Percentiles rank a stretch among this genome's conserved stretches.
Evolutionary conservation across 2,329 filamentous ascomycete species (phyloP).

Genomic region (Colletotrichum costaricense): DNA sequence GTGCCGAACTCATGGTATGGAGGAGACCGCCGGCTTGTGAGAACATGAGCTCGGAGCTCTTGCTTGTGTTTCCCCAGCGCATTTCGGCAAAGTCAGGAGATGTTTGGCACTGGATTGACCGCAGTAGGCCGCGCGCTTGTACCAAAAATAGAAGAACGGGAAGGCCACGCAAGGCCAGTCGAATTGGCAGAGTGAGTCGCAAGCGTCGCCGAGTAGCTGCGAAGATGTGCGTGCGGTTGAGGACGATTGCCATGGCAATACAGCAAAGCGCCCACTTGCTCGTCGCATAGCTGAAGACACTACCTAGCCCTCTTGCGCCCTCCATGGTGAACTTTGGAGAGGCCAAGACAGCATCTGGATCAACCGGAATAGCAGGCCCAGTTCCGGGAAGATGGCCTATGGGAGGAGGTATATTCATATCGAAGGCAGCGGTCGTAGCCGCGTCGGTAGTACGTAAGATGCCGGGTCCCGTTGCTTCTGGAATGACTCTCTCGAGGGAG

Average conservation of each 20-base stretch:
- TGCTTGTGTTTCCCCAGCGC: slow-evolving; percentile 76
- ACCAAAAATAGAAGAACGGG: slow-evolving; percentile 77
- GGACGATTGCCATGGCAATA: slow-evolving; percentile 84
- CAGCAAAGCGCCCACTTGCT: slow-evolving; percentile 94
- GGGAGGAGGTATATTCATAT: slow-evolving; percentile 35
- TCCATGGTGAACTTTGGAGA: slow-evolving; percentile 66
- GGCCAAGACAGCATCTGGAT: slow-evolving; percentile 45
- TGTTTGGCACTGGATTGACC: slow-evolving; percentile 93
- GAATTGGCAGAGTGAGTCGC: slow-evolving; percentile 78
- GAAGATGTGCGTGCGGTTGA: slow-evolving; percentile 95
- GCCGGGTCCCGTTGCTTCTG: slow-evolving; percentile 64
- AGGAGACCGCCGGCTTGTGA: slow-evolving; percentile 76
- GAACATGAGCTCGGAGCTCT: slow-evolving; percentile 76
- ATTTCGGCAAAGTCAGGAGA: slow-evolving; percentile 76
- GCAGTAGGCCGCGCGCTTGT: slow-evolving; percentile 78
- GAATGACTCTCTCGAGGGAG: slow-evolving; percentile 69
- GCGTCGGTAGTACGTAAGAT: slow-evolving; percentile 54
- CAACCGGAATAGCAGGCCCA: slow-evolving; percentile 49
- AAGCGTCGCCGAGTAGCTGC: slow-evolving; percentile 87
- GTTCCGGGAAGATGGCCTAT: neutral
- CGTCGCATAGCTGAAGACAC: slow-evolving; percentile 89
- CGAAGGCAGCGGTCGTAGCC: slow-evolving; percentile 53
- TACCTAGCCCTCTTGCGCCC: slow-evolving; percentile 77
- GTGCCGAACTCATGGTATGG: slow-evolving; percentile 75
- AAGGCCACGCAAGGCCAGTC: slow-evolving; percentile 75